phyloP scores from a whole-genome alignment of 2,329 filamentous ascomycete species.

The Alternaria novae-zelandiae region DNA sequence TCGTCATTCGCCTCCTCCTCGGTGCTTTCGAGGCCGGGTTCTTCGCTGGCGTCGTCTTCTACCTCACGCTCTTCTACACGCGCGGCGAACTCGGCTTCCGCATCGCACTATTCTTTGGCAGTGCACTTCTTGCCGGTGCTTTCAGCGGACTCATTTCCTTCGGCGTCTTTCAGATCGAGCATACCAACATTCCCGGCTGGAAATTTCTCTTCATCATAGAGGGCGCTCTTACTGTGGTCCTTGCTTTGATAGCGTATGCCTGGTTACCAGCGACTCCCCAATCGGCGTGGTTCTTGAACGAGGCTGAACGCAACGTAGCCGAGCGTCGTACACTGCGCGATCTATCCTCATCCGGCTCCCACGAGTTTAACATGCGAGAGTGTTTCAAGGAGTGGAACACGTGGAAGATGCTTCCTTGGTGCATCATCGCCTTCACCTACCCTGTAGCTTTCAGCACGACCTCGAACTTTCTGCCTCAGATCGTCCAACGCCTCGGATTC shows the following conservation, averaged over 20 bases:
- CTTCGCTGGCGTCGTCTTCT: conserved; percentile 62
- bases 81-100: conserved; percentile 52
- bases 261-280: conserved; percentile 43
- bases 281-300: conserved; percentile 50
- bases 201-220: conserved; percentile 56
- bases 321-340: conserved; percentile 55
- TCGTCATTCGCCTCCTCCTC: conserved; percentile 59
- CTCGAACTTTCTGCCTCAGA: conserved; percentile 58
- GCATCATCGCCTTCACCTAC: conserved; percentile 56
- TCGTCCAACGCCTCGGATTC: conserved; percentile 55
- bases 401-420: conserved; percentile 54
- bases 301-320: conserved; percentile 50
- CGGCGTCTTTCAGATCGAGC: conserved; percentile 57
- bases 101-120: conserved; percentile 55
- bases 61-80: conserved; percentile 58
- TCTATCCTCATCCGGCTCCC: conserved; percentile 49
- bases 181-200: conserved; percentile 55
- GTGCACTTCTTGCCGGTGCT: conserved; percentile 50
- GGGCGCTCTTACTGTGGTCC: conserved; percentile 44
- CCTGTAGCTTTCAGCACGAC: conserved; percentile 56
- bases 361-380: conserved; percentile 49
- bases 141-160: conserved; percentile 52
- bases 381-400: conserved; percentile 54
- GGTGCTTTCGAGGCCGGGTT: conserved; percentile 61
- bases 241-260: conserved; percentile 39